These are phyloP conservation scores for Pleurotus eryngii DNA, from an alignment of 768 basidiomycete genomes.

Conservation along the genomic window DNA sequence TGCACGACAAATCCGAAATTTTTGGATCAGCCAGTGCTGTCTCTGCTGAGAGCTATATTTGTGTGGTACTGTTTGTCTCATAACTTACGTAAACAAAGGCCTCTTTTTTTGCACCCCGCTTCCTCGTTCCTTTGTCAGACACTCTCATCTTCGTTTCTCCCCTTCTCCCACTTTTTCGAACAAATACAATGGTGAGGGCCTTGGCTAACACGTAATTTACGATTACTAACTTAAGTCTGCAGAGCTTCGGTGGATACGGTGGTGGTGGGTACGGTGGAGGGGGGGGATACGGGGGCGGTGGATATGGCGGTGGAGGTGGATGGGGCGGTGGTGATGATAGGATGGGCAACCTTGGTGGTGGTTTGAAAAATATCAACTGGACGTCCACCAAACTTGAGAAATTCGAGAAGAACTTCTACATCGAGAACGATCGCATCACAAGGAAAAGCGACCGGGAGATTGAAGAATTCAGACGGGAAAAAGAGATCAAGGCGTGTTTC, in stretches of 20 bases:
- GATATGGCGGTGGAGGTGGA: conserved; percentile 47
- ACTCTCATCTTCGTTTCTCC: not conserved
- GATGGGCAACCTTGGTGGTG: conserved; percentile 80
- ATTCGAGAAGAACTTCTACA: conserved; percentile 98
- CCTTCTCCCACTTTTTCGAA: not conserved
- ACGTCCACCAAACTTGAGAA: conserved; percentile 61
- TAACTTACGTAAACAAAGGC: not conserved
- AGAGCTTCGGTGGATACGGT: conserved; percentile 45
- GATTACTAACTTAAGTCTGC: not conserved
- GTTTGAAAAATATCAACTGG: conserved; percentile 88
- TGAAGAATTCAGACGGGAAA: conserved; percentile 76
- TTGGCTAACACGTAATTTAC: not conserved
- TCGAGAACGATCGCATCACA: conserved; percentile 84
- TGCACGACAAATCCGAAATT: not conserved
- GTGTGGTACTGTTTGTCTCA: not conserved
- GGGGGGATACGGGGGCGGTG: conserved; percentile 29
- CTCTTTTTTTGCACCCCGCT: conserved; percentile 2
- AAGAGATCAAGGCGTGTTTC: conserved; percentile 79
- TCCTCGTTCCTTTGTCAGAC: not conserved
- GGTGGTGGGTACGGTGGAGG: conserved; percentile 13
- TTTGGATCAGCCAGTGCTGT: not conserved
- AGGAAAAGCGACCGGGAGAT: conserved; percentile 80
- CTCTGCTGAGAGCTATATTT: not conserved
- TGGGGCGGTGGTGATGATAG: conserved; percentile 60
- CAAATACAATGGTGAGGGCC: not conserved